These are phyloP conservation scores for Suhomyces panamericanus DNA, from an alignment of 1,139 yeast species.

Conservation along the genomic window DNA sequence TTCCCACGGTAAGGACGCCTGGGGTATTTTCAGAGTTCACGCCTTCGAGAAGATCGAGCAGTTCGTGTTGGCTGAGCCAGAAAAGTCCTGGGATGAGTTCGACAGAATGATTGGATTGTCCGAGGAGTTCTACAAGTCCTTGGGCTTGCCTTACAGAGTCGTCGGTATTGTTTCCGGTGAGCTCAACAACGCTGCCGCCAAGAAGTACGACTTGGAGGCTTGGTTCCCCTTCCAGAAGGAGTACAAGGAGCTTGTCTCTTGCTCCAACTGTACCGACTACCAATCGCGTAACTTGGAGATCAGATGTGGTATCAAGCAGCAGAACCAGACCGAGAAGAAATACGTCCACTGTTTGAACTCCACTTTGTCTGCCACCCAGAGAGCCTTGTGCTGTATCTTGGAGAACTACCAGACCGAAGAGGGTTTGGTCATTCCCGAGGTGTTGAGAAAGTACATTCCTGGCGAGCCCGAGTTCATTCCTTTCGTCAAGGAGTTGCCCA, in stretches of 20 bases:
- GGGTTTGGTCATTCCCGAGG: slow-evolving; percentile 92
- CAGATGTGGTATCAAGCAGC: slow-evolving; percentile 97
- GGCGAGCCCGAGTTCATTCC: slow-evolving; percentile 98
- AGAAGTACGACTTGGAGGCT: slow-evolving; percentile 97
- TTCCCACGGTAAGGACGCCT: slow-evolving; percentile 98
- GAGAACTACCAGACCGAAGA: slow-evolving; percentile 98
- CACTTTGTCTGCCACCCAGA: slow-evolving; percentile 95
- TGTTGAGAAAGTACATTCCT: slow-evolving; percentile 91
- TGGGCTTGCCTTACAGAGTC: slow-evolving; percentile 92
- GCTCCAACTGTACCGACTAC: slow-evolving; percentile 99
- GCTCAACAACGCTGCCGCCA: slow-evolving; percentile 98
- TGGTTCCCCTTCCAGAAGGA: slow-evolving; percentile 99
- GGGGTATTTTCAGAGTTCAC: slow-evolving; percentile 99
- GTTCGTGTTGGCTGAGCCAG: slow-evolving; percentile 94
- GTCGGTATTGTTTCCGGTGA: slow-evolving; percentile 99
- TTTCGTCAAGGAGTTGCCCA: slow-evolving; percentile 85
- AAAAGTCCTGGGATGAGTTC: slow-evolving; percentile 95
- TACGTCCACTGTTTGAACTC: slow-evolving; percentile 98
- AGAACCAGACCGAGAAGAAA: slow-evolving; percentile 93
- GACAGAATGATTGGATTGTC: slow-evolving; percentile 90
- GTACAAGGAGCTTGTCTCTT: slow-evolving; percentile 95
- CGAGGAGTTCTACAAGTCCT: slow-evolving; percentile 90
- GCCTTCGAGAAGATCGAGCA: slow-evolving; percentile 98
- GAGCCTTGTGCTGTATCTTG: slow-evolving; percentile 94
- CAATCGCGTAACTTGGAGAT: slow-evolving; percentile 98